Conservation (phyloP, 129 eudicot species). For the Rutidosis leptorrhynchoides region DNA sequence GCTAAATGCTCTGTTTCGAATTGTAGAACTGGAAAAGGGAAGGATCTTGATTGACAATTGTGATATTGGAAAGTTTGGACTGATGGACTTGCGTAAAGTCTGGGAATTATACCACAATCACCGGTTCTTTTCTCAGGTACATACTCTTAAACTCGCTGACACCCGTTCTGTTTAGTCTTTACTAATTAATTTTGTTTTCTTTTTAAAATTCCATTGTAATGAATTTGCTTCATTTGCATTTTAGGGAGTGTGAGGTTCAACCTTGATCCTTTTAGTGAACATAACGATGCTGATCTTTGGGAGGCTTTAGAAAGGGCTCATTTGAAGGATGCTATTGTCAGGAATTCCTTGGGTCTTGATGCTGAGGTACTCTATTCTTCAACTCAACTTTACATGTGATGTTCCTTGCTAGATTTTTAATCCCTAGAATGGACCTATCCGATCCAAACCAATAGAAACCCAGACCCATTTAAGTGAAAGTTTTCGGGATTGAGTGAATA, state of each 20-base stretch:
- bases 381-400: too few relatives aligned
- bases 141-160: too few relatives aligned
- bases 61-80: conserved; percentile 81
- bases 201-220: too few relatives aligned
- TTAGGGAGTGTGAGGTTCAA: conserved; percentile 91
- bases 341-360: conserved; percentile 81
- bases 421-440: too few relatives aligned
- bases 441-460: too few relatives aligned
- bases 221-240: too few relatives aligned
- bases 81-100: conserved; percentile 83
- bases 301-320: conserved; percentile 95
- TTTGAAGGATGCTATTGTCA: conserved; percentile 77
- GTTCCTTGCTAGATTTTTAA: too few relatives aligned
- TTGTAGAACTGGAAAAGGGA: conserved; percentile 89
- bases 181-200: too few relatives aligned
- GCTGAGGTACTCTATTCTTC: conserved; percentile 98
- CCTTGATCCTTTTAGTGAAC: conserved; percentile 94
- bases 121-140: conserved; percentile 99
- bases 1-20: conserved; percentile 91
- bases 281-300: conserved; percentile 93
- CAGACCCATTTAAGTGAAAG: too few relatives aligned
- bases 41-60: conserved; percentile 69
- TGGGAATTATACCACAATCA: conserved; percentile 90
- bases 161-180: too few relatives aligned
- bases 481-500: too few relatives aligned